These are phyloP conservation scores for Flaveria floridana DNA, from an alignment of 140 eudicot species.

Conservation along the genomic window DNA sequence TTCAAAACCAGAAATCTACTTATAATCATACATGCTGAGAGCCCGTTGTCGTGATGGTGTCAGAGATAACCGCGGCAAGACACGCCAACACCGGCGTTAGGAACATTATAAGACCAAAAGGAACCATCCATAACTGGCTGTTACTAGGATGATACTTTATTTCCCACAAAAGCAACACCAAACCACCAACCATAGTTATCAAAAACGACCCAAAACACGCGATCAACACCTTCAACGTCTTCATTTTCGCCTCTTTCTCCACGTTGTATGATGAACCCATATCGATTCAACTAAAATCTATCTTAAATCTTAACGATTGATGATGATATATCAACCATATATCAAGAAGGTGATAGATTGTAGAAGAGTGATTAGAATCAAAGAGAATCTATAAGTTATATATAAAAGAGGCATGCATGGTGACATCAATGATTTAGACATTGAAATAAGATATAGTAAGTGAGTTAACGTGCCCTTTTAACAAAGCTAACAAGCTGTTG, in stretches of 20 bases:
- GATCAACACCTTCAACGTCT: constrained; percentile 37
- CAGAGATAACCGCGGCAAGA: constrained; percentile 41
- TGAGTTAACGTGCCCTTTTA: constrained; percentile 39
- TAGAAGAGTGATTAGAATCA: constrained; percentile 9
- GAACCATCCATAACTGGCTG: constrained; percentile 83
- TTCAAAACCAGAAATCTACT: neutral
- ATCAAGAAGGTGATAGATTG: neutral
- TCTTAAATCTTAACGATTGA: neutral
- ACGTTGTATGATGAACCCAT: constrained; percentile 24
- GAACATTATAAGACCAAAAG: constrained; percentile 63
- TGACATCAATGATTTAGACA: constrained; percentile 33
- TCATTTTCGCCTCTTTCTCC: constrained; percentile 20
- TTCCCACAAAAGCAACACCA: constrained; percentile 55
- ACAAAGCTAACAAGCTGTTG: constrained; percentile 40
- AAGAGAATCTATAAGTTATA: neutral
- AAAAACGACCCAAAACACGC: constrained; percentile 38
- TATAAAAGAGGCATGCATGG: constrained; percentile 26
- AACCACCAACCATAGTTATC: constrained; percentile 55
- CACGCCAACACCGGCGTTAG: constrained; percentile 51
- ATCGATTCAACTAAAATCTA: neutral
- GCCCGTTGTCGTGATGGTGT: constrained; percentile 3
- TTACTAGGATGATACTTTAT: constrained; percentile 49
- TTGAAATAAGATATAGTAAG: constrained; percentile 9
- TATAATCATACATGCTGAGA: neutral
- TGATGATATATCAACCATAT: neutral